Conservation (phyloP, 2,329 filamentous ascomycete species). For the Claviceps sorghi region DNA sequence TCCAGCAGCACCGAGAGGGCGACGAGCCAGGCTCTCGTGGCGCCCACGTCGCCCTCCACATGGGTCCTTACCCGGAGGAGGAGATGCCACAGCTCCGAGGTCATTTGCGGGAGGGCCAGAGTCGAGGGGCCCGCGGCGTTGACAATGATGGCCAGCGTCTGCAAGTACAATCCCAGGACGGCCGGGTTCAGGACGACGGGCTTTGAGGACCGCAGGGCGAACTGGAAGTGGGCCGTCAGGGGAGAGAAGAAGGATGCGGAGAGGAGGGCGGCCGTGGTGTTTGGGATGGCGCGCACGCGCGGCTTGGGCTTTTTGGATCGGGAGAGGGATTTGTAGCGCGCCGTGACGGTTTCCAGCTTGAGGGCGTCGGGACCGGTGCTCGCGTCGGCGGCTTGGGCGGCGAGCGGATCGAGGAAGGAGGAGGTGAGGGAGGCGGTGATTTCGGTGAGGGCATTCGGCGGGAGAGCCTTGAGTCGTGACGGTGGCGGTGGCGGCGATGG, state of each 20-base stretch:
- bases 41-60: constrained; percentile 44
- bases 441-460: constrained; percentile 46
- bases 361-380: constrained; percentile 67
- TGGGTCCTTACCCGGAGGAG: constrained; percentile 53
- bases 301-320: constrained; percentile 20
- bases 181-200: constrained; percentile 56
- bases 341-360: constrained; percentile 81
- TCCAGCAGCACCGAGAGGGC: constrained; percentile 69
- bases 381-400: constrained; percentile 66
- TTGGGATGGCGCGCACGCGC: constrained; percentile 46
- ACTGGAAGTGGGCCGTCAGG: constrained; percentile 64
- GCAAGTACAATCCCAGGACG: constrained; percentile 65
- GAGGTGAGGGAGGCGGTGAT: constrained; percentile 56
- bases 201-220: constrained; percentile 39
- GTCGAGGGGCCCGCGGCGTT: constrained; percentile 73
- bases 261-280: constrained; percentile 65
- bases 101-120: constrained; percentile 62
- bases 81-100: constrained; percentile 71
- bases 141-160: constrained; percentile 70
- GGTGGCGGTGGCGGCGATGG: neutral
- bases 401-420: constrained; percentile 65
- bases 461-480: constrained; percentile 32
- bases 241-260: constrained; percentile 73
- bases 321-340: constrained; percentile 24
- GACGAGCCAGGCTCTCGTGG: constrained; percentile 64